Percentiles rank a stretch among this genome's conserved stretches.
phyloP scores from a whole-genome alignment of 192 early-diverging fungal species.

The Gigaspora rosea region DNA sequence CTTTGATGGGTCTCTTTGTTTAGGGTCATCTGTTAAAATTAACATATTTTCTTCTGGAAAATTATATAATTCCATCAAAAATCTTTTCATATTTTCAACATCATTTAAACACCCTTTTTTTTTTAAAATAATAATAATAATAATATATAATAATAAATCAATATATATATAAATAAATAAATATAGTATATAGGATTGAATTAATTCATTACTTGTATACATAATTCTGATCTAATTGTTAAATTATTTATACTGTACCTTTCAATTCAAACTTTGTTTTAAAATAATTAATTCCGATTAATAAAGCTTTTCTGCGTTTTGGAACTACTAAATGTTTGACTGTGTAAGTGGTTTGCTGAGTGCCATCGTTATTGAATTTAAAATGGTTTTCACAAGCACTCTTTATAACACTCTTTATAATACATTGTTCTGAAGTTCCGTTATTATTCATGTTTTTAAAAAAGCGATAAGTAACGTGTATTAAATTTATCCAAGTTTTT shows the following conservation, averaged over 20 bases:
- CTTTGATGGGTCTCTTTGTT: slow-evolving; percentile 48
- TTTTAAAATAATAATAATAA: too few species aligned
- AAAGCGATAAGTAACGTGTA: too few species aligned
- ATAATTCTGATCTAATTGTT: neutral
- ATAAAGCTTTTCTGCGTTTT: slow-evolving; percentile 76
- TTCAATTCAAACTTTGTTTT: slow-evolving; percentile 58
- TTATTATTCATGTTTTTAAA: too few species aligned
- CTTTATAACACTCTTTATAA: too few species aligned
- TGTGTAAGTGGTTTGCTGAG: too few species aligned
- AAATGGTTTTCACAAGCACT: too few species aligned
- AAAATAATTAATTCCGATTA: slow-evolving; percentile 93
- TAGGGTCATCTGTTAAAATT: slow-evolving; percentile 74
- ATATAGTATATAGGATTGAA: neutral
- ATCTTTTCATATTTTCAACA: slow-evolving; percentile 72
- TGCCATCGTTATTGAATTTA: too few species aligned
- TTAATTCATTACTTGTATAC: neutral
- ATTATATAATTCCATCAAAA: slow-evolving; percentile 62
- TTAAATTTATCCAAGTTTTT: too few species aligned
- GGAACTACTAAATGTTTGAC: neutral
- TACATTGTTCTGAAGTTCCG: too few species aligned
- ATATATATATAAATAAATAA: too few species aligned
- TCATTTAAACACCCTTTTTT: slow-evolving; percentile 78
- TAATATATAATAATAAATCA: too few species aligned
- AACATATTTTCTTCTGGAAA: slow-evolving; percentile 72
- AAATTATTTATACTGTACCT: slow-evolving; percentile 38